These are phyloP conservation scores for Apophysomyces elegans DNA, from an alignment of 371 early-diverging fungal species.

Conservation along the genomic window DNA sequence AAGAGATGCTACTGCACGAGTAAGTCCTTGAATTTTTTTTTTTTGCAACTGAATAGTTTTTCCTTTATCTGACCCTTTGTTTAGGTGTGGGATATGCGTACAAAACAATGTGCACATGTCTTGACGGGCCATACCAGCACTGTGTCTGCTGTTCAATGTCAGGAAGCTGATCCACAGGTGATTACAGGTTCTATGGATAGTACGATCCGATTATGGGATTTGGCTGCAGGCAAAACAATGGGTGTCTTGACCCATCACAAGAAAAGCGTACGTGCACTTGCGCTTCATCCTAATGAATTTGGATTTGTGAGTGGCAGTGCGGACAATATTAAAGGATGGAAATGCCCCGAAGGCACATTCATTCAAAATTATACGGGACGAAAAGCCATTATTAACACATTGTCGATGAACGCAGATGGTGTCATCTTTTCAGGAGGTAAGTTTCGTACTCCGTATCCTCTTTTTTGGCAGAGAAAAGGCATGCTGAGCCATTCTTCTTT, in stretches of 20 bases:
- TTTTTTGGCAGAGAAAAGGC: no score
- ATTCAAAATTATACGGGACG: constrained; percentile 92
- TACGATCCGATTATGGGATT: constrained; percentile 94
- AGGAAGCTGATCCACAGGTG: constrained; percentile 96
- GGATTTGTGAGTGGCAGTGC: constrained; percentile 93
- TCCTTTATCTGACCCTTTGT: not conserved
- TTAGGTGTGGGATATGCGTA: constrained; percentile 97
- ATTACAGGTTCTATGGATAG: constrained; percentile 93
- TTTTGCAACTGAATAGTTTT: not conserved
- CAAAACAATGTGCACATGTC: constrained; percentile 91
- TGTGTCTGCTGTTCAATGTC: constrained; percentile 85
- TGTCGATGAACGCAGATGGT: constrained; percentile 88
- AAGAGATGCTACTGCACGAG: constrained; percentile 92
- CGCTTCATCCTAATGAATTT: constrained; percentile 91
- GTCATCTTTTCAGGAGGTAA: constrained; percentile 92
- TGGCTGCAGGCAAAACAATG: constrained; percentile 96
- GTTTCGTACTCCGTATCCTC: no score
- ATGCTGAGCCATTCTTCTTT: no score
- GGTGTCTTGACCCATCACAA: constrained; percentile 96
- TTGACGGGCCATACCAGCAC: constrained; percentile 90
- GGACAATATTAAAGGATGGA: constrained; percentile 96
- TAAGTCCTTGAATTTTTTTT: constrained; percentile 29
- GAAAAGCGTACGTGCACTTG: constrained; percentile 92
- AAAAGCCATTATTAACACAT: constrained; percentile 88
- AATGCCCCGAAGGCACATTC: constrained; percentile 92